Base-by-base conservation (phyloP, 768 basidiomycete genomes). In the Coprinopsis sp. region DNA sequence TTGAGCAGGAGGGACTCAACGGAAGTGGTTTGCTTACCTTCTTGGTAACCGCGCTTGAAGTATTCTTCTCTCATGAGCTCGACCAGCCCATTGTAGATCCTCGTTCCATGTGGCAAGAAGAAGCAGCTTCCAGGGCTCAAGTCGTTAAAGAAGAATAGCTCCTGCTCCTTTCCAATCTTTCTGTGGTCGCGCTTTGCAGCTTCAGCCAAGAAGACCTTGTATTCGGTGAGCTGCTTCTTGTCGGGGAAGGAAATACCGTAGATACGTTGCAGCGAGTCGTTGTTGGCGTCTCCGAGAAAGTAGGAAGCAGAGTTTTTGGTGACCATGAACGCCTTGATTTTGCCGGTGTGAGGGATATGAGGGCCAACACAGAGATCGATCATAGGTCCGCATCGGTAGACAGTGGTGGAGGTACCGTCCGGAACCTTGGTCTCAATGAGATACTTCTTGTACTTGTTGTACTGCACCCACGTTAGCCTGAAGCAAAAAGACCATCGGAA, bases 221-320 rank as follows among this genome's bases (percentile, higher is more conserved):
- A 92, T 50, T 97, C 96, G 12, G 82, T 71, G 54, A 98, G 69
- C 63, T 95, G 91, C 64, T 96, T 95, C 69, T 88, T 88, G 69
- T 98, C 96, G 0, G 96, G 96, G 81, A 98, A 99, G 0, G 94
- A 96, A 64, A 99, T 91, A 49, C 96, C 96, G 64, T 98, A 99
- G 54, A 99, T 81, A 28, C 96, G 87, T 62, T 98, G 96, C 24
- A 99, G 75, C 1, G 90, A 88, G 56, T 98, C 96, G 64, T 96
- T 96, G 58, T 77, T 85, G 21, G 86, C 70, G 59, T 97, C 92
- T 22, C 92, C 95, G 19, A 97, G 79, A 82, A 98, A 99, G 70
- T 97, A 99, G 6, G 92, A 97, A 0, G 96, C 88, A 16, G 96
- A 99, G 69, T 89, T 97, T 90, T 99, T 99, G 51, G 92, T 94